Percentiles rank a stretch among this genome's conserved stretches.
These are phyloP conservation scores for Scleromitrula shiraiana DNA, from an alignment of 2,329 filamentous ascomycete genomes.

Conservation along the genomic window DNA sequence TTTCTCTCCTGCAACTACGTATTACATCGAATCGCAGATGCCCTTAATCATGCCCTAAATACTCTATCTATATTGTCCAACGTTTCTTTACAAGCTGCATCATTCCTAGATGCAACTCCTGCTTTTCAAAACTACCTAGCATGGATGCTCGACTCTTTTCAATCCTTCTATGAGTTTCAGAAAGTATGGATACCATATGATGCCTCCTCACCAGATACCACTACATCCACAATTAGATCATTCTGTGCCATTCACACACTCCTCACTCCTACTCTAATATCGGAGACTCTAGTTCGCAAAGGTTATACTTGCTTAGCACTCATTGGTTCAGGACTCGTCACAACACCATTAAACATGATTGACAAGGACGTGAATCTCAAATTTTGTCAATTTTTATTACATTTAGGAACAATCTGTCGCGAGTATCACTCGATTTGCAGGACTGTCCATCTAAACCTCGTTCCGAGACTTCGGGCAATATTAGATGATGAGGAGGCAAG, in stretches of 20 bases:
- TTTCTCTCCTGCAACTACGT: slow-evolving; percentile 21
- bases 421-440: slow-evolving; percentile 19
- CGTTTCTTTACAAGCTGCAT: slow-evolving; percentile 22
- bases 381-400: slow-evolving; percentile 20
- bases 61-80: slow-evolving; percentile 26
- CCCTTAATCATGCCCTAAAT: slow-evolving; percentile 22
- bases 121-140: slow-evolving; percentile 28
- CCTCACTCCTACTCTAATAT: slow-evolving; percentile 18
- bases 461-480: slow-evolving; percentile 17
- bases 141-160: slow-evolving; percentile 29
- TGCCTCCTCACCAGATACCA: slow-evolving; percentile 8
- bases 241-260: slow-evolving; percentile 21
- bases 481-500: slow-evolving; percentile 9
- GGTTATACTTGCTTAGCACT: slow-evolving; percentile 23
- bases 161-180: slow-evolving; percentile 18
- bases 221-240: slow-evolving; percentile 11
- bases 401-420: slow-evolving; percentile 20
- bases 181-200: slow-evolving; percentile 13
- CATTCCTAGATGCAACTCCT: slow-evolving; percentile 22
- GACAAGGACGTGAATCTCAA: slow-evolving; percentile 10
- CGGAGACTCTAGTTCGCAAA: slow-evolving; percentile 25
- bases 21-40: slow-evolving; percentile 16
- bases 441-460: slow-evolving; percentile 17
- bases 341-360: slow-evolving; percentile 12
- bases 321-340: slow-evolving; percentile 23